Base-by-base conservation (phyloP, 805 yeast species). In the Starmera amethionina region DNA sequence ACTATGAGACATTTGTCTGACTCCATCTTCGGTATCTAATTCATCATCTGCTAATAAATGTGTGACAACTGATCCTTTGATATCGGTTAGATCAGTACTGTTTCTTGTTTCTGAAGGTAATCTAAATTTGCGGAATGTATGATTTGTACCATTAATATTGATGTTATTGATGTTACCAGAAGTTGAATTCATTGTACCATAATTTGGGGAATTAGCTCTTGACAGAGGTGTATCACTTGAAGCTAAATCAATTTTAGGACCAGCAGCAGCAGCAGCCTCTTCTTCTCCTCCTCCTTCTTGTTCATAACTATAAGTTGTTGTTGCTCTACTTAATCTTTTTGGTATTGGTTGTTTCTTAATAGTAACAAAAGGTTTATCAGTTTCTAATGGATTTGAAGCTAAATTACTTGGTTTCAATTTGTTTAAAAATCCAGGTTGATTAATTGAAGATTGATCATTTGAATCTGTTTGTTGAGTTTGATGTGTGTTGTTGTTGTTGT, bases 341-440 rank as follows among this genome's bases (percentile, higher is more conserved):
- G 55, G 55, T 27, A 41, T 43, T 1, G 81, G 70, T 40, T 66
- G 83, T 46, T 75, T 69, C 57, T 82, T 82, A 49, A 82, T 82
- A 7, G 78, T 79, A 18, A 82, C 85, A 58, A 76, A 80, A 3
- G 77, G 54, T 46, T 78, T 80, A 36, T 67, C 73, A 1, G 85
- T 78, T 38, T 73, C 76, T 40, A 82, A 58, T 8, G 93, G 93
- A 52, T 82, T 79, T 4, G 75, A 64, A 1, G 90, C 90, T 18
- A 75, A 70, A 53, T 82, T 82, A 19, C 59, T 56, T 7, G 70
- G 70, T 37, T 56, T 52, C 33, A 55, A 47, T 18, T 33, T 33
- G 27, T 33, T 33, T 16, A 33, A 16, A n/a, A 33, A 33, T 13
- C 31, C 32, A 10, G 9, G 39, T 39, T 38, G 4, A 36, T 35